A percentile compares a stretch with the other conserved stretches of the same genome.
Evolutionary conservation across 257 asterid genomes (phyloP).

Genomic region (Solanum ossicruentum): DNA sequence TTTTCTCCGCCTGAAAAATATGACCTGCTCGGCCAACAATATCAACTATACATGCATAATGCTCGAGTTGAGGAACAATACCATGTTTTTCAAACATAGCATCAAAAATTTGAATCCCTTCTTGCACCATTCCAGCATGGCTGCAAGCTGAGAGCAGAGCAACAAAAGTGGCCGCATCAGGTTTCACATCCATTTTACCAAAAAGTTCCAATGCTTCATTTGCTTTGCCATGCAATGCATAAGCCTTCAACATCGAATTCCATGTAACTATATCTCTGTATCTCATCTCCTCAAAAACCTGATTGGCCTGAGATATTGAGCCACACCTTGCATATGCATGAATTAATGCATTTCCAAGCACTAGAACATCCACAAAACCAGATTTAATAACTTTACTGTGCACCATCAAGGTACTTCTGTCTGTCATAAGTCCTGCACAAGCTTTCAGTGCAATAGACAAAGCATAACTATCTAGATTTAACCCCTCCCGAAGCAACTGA

Average conservation of each 20-base stretch:
- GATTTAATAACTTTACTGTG: slow-evolving; percentile 43
- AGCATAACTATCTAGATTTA: slow-evolving; percentile 41
- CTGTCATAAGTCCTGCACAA: slow-evolving; percentile 60
- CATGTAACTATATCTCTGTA: slow-evolving; percentile 55
- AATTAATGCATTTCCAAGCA: slow-evolving; percentile 48
- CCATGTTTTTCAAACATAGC: slow-evolving; percentile 46
- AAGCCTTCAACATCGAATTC: slow-evolving; percentile 77
- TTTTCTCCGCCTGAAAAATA: slow-evolving; percentile 41
- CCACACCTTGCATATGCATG: slow-evolving; percentile 86
- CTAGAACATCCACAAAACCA: slow-evolving; percentile 32
- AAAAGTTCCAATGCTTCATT: slow-evolving; percentile 38
- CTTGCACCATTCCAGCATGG: slow-evolving; percentile 69
- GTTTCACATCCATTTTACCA: slow-evolving; percentile 37
- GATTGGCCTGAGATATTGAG: slow-evolving; percentile 33
- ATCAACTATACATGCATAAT: slow-evolving; percentile 75
- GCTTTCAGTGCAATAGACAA: slow-evolving; percentile 57
- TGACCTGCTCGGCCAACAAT: slow-evolving; percentile 63
- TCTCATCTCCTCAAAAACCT: slow-evolving; percentile 42
- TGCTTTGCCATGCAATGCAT: slow-evolving; percentile 69
- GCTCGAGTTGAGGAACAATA: slow-evolving; percentile 69
- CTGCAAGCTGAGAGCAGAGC: slow-evolving; percentile 77
- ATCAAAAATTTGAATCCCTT: slow-evolving; percentile 45
- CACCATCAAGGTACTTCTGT: slow-evolving; percentile 37
- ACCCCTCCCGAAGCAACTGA: slow-evolving; percentile 36
- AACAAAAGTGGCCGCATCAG: slow-evolving; percentile 60